Evolutionary conservation across 345 rosid genomes (phyloP), one percentile per base, ranked within the genome.

Genomic region (Sonneratia alba): DNA sequence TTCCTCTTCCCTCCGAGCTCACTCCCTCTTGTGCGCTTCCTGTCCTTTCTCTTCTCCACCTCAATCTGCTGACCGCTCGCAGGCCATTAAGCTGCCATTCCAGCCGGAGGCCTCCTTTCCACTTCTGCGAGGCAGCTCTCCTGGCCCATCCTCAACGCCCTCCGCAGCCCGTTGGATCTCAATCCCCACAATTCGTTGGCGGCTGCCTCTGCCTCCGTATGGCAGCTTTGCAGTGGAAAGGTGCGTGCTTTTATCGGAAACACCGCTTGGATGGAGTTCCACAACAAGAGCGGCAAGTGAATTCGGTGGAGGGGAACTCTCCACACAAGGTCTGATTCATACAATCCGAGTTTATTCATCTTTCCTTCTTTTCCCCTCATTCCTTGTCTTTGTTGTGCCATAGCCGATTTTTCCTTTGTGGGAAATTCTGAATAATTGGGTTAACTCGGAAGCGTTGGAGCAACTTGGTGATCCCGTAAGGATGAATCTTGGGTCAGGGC

Each of bases 231-330:
- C 76, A 77, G 62, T 95, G 99, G 98, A 95, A 92, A 73, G 98
- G 99, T 36, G 91, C 96, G 18, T 95, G 98, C 82, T 92, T 95
- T 65, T 85, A 88, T n/a, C 72, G 18, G 88, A 74, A 92, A 86
- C 80, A 76, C 66, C 8, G 97, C 98, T 57, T 89, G 97, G 98
- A 79, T 95, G 77, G 98, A 92, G 89, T 87, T 92, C 76, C 88
- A 92, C 69, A 95, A 92, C 76, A 76, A 92, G 70, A 82, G 85
- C 53, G 97, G 89, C 21, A n/a, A 71, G 86, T 72, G 83, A 92
- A 70, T 92, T 90, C 63, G 97, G 99, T 1, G 98, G 99, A 6
- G n/a, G n/a, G 98, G 99, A 4, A 92, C 98, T 48, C 97, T 95
- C 76, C 98, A 92, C 71, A 74, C 66, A 82, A 90, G 98, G 99